Base-by-base conservation (phyloP, 2,329 filamentous ascomycete species). In the Xylariaceae sp. region DNA sequence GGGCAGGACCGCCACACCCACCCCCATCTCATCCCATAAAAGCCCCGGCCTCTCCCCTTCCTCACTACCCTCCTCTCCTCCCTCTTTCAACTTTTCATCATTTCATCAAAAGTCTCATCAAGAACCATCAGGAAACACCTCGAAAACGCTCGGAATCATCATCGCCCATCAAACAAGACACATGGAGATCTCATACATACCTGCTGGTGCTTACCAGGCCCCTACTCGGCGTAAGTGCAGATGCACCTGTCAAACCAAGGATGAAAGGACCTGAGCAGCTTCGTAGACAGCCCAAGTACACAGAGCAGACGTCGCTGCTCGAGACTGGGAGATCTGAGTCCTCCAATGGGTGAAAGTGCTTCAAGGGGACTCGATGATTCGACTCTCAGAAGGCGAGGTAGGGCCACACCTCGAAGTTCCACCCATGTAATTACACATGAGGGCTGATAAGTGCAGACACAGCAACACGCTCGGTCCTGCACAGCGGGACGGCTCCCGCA, bases 31-130 rank as follows among this genome's bases (percentile, higher is more conserved):
- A n/a, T n/a, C 37, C 44, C 40, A 52, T 53, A 53, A 53, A 51
- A 47, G 22, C 42, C 45, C 42, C 38, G 27, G 33, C 32, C 40
- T 34, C 37, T 43, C 44, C 44, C 40, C 39, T 36, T 39, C 38
- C 37, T 34, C 38, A 32, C 32, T 47, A 27, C 42, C 42, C 37
- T 35, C 40, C 33, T 36, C 26, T 28, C 38, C 34, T 37, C 35
- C 34, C 40, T 46, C 40, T 32, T 37, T 39, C 40, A 21, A 36
- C 29, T 35, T 40, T 33, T 32, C 27, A 29, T 21, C 28, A 35
- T 29, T 35, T 37, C 21, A 14, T 12, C 30, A 29, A 9, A 33
- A 22, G 32, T 42, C 13, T n/a, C n/a, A n/a, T n/a, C 26, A 28
- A 10, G 33, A 22, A 21, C 12, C 38, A 49, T 47, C 43, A 36